Base-by-base conservation (phyloP, 225 moss, liverwort and hornwort genomes). In the Marchantia paleacea region DNA sequence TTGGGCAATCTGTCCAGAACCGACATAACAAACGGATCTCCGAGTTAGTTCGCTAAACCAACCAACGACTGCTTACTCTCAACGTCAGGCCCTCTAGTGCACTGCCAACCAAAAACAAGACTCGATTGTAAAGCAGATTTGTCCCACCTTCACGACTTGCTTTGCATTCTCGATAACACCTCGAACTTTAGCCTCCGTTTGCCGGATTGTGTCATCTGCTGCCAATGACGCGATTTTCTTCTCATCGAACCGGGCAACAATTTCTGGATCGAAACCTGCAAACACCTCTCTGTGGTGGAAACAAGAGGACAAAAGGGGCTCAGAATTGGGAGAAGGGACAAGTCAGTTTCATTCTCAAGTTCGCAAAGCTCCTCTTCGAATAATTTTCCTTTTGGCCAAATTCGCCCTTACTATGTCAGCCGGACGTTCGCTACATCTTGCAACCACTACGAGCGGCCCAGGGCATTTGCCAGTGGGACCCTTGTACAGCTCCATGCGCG, bases 91-190 rank as follows among this genome's bases (percentile, higher is more conserved):
- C 2, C 39, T 39, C 39, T 39, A 2, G 5, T 39, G 39, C 39
- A 39, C 8, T 67, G 26, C 24, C 0, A 28, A 2, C 6, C 26
- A 22, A 67, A 13, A n/a, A 39, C 50, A 72, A 64, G 64, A 64
- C 13, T 57, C 14, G 14, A 70, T 6, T 19, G 31, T 12, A 71
- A n/a, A 0, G 24, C 8, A 54, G 10, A 53, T 12, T 30, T 24
- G 47, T 63, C 80, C 12, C 63, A 94, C 94, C 94, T 92, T 87
- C 4, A 94, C 86, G 79, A 92, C 83, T 80, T 83, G 91, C 65
- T 87, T 88, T 52, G 94, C 94, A 86, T 94, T 94, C 29, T 94
- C 94, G 67, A 94, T 86, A 75, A 88, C 88, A 71, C 91, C 92
- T 78, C 91, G 87, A 75, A 94, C 82, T 88, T 94, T 94, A 19